These are phyloP conservation scores for Chrysanthemum seticuspe DNA, from an alignment of 129 eudicot species.

Conservation along the genomic window DNA sequence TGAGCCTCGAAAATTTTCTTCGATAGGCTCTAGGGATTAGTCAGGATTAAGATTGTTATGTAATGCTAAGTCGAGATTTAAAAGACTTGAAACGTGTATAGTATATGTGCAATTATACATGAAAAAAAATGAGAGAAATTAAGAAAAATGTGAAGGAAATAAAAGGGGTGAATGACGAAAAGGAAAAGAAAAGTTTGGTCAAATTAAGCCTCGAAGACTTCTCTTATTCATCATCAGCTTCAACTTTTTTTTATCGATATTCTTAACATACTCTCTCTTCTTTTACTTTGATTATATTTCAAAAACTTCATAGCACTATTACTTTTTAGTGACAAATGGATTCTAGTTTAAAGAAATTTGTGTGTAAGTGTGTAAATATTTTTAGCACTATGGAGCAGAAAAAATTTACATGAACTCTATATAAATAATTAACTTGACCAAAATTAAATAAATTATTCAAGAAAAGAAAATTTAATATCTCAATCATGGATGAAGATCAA, in stretches of 20 bases:
- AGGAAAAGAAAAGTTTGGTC: constrained; percentile 64
- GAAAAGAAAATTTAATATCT: too few species aligned
- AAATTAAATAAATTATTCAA: too few species aligned
- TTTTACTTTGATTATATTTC: constrained; percentile 41
- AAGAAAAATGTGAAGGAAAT: constrained; percentile 3
- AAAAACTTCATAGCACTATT: constrained; percentile 18
- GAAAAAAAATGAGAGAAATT: background rate
- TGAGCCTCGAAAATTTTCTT: too few species aligned
- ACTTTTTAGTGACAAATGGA: background rate
- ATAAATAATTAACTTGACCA: too few species aligned
- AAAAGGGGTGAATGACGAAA: constrained; percentile 46
- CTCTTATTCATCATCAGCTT: constrained; percentile 58
- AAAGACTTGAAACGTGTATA: background rate
- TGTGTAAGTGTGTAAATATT: too few species aligned
- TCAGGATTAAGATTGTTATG: too few species aligned
- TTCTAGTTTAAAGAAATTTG: too few species aligned
- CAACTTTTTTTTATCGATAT: constrained; percentile 82
- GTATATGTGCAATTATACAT: background rate
- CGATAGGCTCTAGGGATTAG: too few species aligned
- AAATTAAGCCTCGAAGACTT: constrained; percentile 94
- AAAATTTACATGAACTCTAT: too few species aligned
- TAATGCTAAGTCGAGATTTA: too few species aligned
- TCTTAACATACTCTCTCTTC: constrained; percentile 26
- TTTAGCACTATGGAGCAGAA: too few species aligned
- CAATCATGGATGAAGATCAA: too few species aligned